Evolutionary conservation across 768 basidiomycete genomes (phyloP), one percentile per base, ranked within the genome.

Genomic region (Pisolithus sp.): DNA sequence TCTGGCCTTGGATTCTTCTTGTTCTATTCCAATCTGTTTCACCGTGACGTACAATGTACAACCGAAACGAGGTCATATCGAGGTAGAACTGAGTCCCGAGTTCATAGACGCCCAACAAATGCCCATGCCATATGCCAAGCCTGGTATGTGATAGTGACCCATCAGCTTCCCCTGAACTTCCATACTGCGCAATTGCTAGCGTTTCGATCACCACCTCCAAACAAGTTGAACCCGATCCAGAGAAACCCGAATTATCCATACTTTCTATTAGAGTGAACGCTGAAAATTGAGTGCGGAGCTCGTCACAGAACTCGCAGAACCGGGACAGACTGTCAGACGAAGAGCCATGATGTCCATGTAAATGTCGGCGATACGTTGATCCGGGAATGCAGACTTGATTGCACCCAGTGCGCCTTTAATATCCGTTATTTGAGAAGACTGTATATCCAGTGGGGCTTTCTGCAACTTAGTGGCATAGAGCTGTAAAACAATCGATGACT

Each of bases 11-110:
- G 42, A 88, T 76, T 51, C 86, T 79, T 23, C 73, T 71, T 6
- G 70, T 66, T 48, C 73, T 68, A 66, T 90, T 90, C 60, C 77
- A 82, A 39, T 81, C 75, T 23, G 89, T 91, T 71, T 91, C 86
- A 18, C 86, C 89, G 58, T 91, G 89, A 40, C 89, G 81, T 46
- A 89, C 76, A 55, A 89, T 68, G 62, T 83, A 86, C 43, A 89
- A 57, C 49, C 73, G 72, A 23, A 76, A 74, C 24, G 70, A 59
- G 49, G 62, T 53, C 62, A 71, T 53, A 57, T 68, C 62, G 38
- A 50, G 23, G 46, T 50, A 15, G 23, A 9, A 48, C 45, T 26
- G 26, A 37, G 31, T 31, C 20, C 20, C 12, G 21, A 26, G 47
- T 39, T 9, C 7, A 39, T 34, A 37, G 41, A 51, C 17, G 38